Evolutionary conservation across 768 basidiomycete species (phyloP).

Genomic region (Harrya chromipes): DNA sequence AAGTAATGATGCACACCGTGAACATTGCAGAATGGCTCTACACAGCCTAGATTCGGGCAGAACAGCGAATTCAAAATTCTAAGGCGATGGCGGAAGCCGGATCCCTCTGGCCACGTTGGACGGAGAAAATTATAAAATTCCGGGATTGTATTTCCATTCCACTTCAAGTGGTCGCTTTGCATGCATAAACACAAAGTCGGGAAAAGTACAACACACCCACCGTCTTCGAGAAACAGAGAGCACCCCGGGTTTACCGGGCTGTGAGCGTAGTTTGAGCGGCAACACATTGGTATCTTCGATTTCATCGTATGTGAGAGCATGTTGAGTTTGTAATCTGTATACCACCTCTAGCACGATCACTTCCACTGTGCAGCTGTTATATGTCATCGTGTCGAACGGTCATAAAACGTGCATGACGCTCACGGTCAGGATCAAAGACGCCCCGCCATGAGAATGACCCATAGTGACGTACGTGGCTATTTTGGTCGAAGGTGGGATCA

Average conservation of each 20-base stretch:
- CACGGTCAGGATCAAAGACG: constrained; percentile 40
- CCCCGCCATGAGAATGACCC: constrained; percentile 50
- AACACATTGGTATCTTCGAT: constrained; percentile 52
- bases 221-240: constrained; percentile 22
- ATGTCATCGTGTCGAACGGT: constrained; percentile 19
- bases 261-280: constrained; percentile 35
- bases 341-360: constrained; percentile 48
- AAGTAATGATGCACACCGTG: constrained; percentile 39
- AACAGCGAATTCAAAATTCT: constrained; percentile 40
- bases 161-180: constrained; percentile 32
- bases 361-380: constrained; percentile 38
- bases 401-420: constrained; percentile 12
- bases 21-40: constrained; percentile 46
- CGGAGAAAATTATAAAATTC: constrained; percentile 11
- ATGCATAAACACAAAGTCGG: constrained; percentile 1
- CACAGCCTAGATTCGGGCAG: constrained; percentile 52
- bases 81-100: constrained; percentile 28
- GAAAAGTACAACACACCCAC: constrained; percentile 26
- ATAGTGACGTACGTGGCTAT: constrained; percentile 41
- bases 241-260: constrained; percentile 24
- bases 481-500: constrained; percentile 49
- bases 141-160: constrained; percentile 27
- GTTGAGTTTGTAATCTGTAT: constrained; percentile 37
- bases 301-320: constrained; percentile 38
- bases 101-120: constrained; percentile 5